Percentiles rank a stretch among this genome's conserved stretches.
Evolutionary conservation across 768 basidiomycete genomes (phyloP).

Genomic region (Rhodosporidiobolus odoratus): DNA sequence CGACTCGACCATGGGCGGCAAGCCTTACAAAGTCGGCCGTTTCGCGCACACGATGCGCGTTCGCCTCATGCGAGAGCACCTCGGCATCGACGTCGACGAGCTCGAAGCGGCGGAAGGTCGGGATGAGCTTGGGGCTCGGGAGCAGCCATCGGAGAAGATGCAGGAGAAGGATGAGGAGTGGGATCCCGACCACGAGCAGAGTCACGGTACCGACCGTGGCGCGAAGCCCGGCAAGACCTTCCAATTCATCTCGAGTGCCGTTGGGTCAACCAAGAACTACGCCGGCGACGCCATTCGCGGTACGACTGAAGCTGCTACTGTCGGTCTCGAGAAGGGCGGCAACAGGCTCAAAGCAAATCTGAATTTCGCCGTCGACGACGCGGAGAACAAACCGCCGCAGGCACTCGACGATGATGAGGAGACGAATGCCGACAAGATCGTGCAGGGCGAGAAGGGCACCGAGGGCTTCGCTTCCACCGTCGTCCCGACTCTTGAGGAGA

Average conservation of each 20-base stretch:
- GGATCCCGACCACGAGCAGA: slow-evolving; percentile 63
- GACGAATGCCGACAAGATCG: slow-evolving; percentile 42
- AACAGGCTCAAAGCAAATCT: background rate
- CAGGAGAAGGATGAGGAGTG: slow-evolving; percentile 54
- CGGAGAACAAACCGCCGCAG: slow-evolving; percentile 20
- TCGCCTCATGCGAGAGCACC: slow-evolving; percentile 91
- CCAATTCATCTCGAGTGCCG: slow-evolving; percentile 3
- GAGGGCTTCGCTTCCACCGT: slow-evolving; percentile 61
- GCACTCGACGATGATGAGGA: slow-evolving; percentile 37
- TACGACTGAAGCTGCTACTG: slow-evolving; percentile 9
- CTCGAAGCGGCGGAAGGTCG: slow-evolving; percentile 47
- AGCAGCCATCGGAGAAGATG: slow-evolving; percentile 34
- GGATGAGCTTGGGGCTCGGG: slow-evolving; percentile 51
- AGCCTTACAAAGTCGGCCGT: slow-evolving; percentile 89
- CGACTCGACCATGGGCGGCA: slow-evolving; percentile 86
- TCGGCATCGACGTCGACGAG: slow-evolving; percentile 89
- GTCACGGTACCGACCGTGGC: slow-evolving; percentile 16
- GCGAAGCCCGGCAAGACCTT: slow-evolving; percentile 11
- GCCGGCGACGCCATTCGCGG: background rate
- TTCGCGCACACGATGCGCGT: slow-evolving; percentile 92
- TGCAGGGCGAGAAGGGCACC: slow-evolving; percentile 42
- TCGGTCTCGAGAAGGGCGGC: slow-evolving; percentile 7
- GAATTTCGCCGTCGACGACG: background rate
- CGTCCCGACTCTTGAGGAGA: slow-evolving; percentile 68
- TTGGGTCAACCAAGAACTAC: slow-evolving; percentile 40